Evolutionary conservation across 2,329 filamentous ascomycete genomes (phyloP).

Genomic region (Biscogniauxia mediterranea): DNA sequence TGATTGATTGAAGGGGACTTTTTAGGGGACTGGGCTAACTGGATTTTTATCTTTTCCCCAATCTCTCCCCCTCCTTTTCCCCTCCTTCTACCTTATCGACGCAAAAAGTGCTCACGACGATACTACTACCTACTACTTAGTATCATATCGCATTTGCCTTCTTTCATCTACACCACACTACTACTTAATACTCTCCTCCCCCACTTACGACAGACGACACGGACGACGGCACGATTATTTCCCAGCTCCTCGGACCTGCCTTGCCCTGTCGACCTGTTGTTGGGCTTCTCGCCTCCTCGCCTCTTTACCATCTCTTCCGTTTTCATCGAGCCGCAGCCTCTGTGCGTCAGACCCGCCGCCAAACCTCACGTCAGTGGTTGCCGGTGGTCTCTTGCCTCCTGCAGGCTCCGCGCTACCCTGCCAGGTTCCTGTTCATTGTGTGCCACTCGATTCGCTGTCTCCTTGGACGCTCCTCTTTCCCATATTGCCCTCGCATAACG

Average conservation of each 20-base stretch:
- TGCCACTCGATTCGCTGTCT: conserved; percentile 19
- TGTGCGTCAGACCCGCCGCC: conserved; percentile 15
- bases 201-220: conserved; percentile 1
- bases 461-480: conserved; percentile 15
- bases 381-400: conserved; percentile 3
- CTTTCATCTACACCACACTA: not conserved
- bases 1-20: not conserved
- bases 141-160: not conserved
- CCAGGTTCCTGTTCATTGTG: conserved; percentile 8
- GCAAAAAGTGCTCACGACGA: not conserved
- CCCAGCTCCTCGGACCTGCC: conserved; percentile 18
- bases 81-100: not conserved
- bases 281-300: conserved; percentile 20
- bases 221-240: conserved; percentile 15
- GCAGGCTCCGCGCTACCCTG: conserved; percentile 10
- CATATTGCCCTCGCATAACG: conserved; percentile 22
- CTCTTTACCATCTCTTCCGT: conserved; percentile 16
- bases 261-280: conserved; percentile 3
- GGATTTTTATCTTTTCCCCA: not conserved
- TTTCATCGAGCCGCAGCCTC: conserved; percentile 20
- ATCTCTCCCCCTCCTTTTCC: not conserved
- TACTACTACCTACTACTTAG: not conserved
- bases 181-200: not conserved
- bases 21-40: not conserved
- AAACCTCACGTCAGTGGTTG: conserved; percentile 4